Base-by-base conservation (phyloP, 805 yeast genomes). In the Spathaspora passalidarum region DNA sequence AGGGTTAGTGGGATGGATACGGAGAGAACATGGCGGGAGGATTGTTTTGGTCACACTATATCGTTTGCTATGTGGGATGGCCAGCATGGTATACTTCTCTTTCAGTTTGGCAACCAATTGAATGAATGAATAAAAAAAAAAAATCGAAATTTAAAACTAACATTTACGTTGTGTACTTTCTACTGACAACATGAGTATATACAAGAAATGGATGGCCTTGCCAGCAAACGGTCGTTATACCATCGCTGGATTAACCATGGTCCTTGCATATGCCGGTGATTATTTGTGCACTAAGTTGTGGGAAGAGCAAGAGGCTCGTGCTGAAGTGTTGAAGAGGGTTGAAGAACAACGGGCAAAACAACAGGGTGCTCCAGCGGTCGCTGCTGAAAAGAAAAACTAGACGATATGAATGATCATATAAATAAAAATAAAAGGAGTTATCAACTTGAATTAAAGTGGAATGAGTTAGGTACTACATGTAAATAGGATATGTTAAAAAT, bases 1-100 rank as follows among this genome's bases (percentile, higher is more conserved):
- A 3, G 63, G 55, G 37, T 81, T 79, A 0, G 56, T 48, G 0
- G 86, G 86, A 43, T 77, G 79, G 8, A 83, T 73, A 32, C 84
- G 72, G 3, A 92, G 62, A 38, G 88, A 84, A 61, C 98, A 94
- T 1, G 98, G 97, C 1, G 98, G 98, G 2, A 81, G 67, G 1
- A 68, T 62, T 0, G 92, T 72, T 19, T 63, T 66, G 2, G 72
- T 62, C 1, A 54, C 51, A 2, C 68, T 60, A 1, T 60, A 23
- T 45, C 74, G 49, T 37, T 54, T 46, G 36, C 54, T 46, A 9
- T 29, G 42, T 11, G 49, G 47, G 6, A 43, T 20, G 10, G 38
- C 45, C n/a, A 62, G 9, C 49, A 42, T 46, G 18, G 9, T n/a
- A 35, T 22, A 9, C 10, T 17, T 41, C 32, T 45, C 9, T 48